Evolutionary conservation across 164 flowering plant genomes (phyloP), one percentile per base, ranked within the genome.

Genomic region (Cinnamomum micranthum): DNA sequence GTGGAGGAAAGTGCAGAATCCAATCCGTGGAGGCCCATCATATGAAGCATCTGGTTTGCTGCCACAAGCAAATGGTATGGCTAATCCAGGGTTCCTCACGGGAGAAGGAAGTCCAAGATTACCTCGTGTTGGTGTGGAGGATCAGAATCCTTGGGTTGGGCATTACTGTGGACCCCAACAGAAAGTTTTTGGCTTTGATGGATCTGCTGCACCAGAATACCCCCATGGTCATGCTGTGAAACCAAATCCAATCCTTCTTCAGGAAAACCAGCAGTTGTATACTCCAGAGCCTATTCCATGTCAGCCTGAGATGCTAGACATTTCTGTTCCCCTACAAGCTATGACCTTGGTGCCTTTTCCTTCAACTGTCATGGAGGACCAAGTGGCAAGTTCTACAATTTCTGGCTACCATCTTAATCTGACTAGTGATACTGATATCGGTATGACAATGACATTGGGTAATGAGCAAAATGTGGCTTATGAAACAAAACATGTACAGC

Each of bases 1-100:
- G 6, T 85, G 93, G 93, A 86, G 89, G 80, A 90, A 91, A 77
- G 76, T 76, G 77, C 93, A 82, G 79, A 81, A 80, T 76, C 88
- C 90, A 20, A 22, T 84, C 60, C 89, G 78, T 69, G 87, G 82
- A 68, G 79, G 84, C 78, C 87, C 90, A 9, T 68, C 88, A 74
- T 85, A 85, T 82, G 98, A 94, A 76, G 77, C 85, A 58, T 81
- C 89, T 24, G 75, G 64, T 81, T 63, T 85, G 41, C 65, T 81
- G 41, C 89, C 82, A 66, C 89, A 79, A 69, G 74, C 77, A 19
- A 88, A 89, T 83, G 90, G 88, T 62, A 72, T 84, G 19, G 74
- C 75, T 50, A 86, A 77, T 76, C 77, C 85, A 14, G 90, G 84
- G 58, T 80, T 83, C 50, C 41, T 80, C 19, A 81, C 86, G 76